Evolutionary conservation across 2,329 filamentous ascomycete genomes (phyloP).

Genomic region (Alternaria angustiovoidea): DNA sequence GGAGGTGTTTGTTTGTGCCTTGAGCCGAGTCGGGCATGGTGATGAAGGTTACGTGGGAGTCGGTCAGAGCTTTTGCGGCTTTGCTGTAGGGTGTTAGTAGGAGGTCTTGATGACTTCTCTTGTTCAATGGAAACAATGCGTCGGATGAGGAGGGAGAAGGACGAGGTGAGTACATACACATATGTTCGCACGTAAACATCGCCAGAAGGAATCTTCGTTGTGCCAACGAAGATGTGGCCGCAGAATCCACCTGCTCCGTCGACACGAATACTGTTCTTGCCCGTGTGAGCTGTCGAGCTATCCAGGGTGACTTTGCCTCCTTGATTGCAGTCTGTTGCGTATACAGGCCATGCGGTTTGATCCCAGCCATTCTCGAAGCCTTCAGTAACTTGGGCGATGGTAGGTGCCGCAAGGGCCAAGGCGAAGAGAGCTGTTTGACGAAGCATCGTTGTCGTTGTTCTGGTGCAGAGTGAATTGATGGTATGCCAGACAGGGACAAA

Average conservation of each 20-base stretch:
- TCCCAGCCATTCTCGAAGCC: constrained; percentile 68
- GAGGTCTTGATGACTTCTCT: neutral
- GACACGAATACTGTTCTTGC: constrained; percentile 79
- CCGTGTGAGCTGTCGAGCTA: constrained; percentile 61
- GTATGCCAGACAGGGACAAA: neutral
- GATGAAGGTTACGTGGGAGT: constrained; percentile 69
- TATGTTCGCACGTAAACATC: constrained; percentile 66
- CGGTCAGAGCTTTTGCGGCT: constrained; percentile 64
- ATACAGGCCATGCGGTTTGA: constrained; percentile 64
- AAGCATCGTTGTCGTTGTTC: constrained; percentile 51
- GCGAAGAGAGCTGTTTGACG: constrained; percentile 55
- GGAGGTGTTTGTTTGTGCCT: constrained; percentile 66
- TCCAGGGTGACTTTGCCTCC: constrained; percentile 66
- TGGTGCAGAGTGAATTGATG: neutral
- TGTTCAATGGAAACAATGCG: neutral
- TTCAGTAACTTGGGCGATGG: constrained; percentile 63
- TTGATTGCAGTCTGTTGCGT: constrained; percentile 67
- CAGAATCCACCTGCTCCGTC: constrained; percentile 67
- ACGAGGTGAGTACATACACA: constrained; percentile 56
- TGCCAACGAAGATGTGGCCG: constrained; percentile 68
- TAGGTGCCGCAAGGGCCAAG: constrained; percentile 57
- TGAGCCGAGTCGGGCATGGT: constrained; percentile 68
- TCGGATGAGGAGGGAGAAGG: neutral
- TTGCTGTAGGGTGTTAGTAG: constrained; percentile 52
- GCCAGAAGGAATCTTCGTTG: constrained; percentile 63